Percentiles rank a stretch among this genome's conserved stretches.
phyloP scores from a whole-genome alignment of 495 filamentous ascomycete species.

The Aspergillus bridgeri region DNA sequence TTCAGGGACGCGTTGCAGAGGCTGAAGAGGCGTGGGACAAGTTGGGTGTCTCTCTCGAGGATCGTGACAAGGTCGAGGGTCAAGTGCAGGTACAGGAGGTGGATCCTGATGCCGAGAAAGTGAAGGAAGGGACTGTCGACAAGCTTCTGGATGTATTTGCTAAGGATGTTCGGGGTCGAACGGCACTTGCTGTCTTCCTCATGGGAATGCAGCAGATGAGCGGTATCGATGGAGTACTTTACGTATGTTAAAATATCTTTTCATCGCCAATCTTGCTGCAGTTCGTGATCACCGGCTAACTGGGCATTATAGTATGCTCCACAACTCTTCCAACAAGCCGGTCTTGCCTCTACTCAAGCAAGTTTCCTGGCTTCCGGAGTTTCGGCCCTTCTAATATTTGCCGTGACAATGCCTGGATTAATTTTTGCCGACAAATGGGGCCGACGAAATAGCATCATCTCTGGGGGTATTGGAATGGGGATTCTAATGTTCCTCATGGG shows the following conservation, averaged over 20 bases:
- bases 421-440: constrained; percentile 57
- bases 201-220: constrained; percentile 40
- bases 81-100: constrained; percentile 18
- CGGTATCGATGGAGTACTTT: constrained; percentile 45
- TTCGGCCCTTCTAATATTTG: constrained; percentile 44
- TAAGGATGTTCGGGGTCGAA: constrained; percentile 30
- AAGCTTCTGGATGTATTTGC: constrained; percentile 28
- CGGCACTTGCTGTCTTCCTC: constrained; percentile 36
- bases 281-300: too few relatives aligned
- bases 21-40: constrained; percentile 34
- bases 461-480: constrained; percentile 46
- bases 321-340: constrained; percentile 48
- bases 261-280: too few relatives aligned
- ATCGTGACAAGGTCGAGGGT: constrained; percentile 45
- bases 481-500: constrained; percentile 46
- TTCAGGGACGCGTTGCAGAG: constrained; percentile 29
- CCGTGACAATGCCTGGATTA: constrained; percentile 43
- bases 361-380: constrained; percentile 51
- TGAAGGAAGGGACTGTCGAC: constrained; percentile 1
- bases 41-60: constrained; percentile 43
- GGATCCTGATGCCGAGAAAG: constrained; percentile 1
- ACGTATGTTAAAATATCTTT: constrained; percentile 30
- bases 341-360: constrained; percentile 39
- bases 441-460: constrained; percentile 49
- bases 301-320: constrained; percentile 49